phyloP scores from a whole-genome alignment of 768 basidiomycete species.

The Lentinula lateritia region DNA sequence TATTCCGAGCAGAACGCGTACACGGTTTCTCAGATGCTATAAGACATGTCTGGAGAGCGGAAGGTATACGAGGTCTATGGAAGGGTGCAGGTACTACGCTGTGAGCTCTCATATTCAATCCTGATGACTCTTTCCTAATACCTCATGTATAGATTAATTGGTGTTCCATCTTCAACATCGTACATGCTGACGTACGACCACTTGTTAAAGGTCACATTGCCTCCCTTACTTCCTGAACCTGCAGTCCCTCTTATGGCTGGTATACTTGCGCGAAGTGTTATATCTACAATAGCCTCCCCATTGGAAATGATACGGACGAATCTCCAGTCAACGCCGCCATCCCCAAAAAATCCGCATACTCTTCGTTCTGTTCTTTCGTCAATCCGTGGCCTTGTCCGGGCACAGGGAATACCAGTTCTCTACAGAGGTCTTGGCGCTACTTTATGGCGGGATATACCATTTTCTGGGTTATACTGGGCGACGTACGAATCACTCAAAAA shows the following conservation, averaged over 20 bases:
- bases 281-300: constrained; percentile 78
- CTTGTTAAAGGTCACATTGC: constrained; percentile 59
- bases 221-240: constrained; percentile 50
- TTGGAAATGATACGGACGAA: constrained; percentile 92
- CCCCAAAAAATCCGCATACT: constrained; percentile 67
- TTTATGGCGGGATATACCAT: constrained; percentile 96
- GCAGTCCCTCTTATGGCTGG: constrained; percentile 77
- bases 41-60: constrained; percentile 69
- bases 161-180: constrained; percentile 84
- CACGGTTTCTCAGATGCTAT: constrained; percentile 86
- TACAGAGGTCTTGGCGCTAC: constrained; percentile 93
- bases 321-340: constrained; percentile 80
- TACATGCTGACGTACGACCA: constrained; percentile 98
- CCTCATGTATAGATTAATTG: constrained; percentile 57
- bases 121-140: neutral
- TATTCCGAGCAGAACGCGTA: constrained; percentile 66
- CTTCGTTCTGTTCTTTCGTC: constrained; percentile 68
- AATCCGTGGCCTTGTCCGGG: constrained; percentile 51
- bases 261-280: constrained; percentile 71
- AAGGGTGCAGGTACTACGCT: constrained; percentile 90
- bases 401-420: constrained; percentile 62
- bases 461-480: constrained; percentile 96
- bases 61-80: constrained; percentile 87
- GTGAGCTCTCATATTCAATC: constrained; percentile 39
- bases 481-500: constrained; percentile 85